Conservation (phyloP, 2,329 filamentous ascomycete genomes). For the Diaporthe capsici region DNA sequence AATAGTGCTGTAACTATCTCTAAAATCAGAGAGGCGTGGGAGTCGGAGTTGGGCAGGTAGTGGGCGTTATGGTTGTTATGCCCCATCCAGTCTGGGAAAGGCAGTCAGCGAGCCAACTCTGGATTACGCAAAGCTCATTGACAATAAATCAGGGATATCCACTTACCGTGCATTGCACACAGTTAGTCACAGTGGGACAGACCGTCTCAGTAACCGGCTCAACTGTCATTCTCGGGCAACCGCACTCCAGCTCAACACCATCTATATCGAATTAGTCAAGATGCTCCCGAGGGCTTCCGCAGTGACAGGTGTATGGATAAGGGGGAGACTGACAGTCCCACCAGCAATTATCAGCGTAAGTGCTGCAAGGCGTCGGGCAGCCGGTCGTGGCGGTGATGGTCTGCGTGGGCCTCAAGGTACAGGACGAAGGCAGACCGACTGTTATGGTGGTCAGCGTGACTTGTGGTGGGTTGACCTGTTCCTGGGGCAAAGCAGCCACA, state of each 20-base stretch:
- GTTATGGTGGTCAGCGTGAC: neutral
- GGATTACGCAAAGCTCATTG: no score
- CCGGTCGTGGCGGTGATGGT: conserved; percentile 35
- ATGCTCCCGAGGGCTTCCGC: neutral
- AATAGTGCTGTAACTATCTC: no score
- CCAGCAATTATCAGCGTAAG: conserved; percentile 13
- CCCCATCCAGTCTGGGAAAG: conserved; percentile 21
- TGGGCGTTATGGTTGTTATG: neutral
- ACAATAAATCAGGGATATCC: neutral
- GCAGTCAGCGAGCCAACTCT: neutral
- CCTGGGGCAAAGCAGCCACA: neutral
- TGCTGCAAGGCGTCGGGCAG: conserved; percentile 30
- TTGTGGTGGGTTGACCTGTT: neutral
- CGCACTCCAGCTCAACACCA: conserved; percentile 6
- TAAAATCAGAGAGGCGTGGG: neutral
- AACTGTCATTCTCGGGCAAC: conserved; percentile 19
- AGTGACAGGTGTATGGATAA: neutral
- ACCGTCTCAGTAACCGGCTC: conserved; percentile 27
- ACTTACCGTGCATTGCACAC: conserved; percentile 33
- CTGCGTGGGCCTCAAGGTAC: conserved; percentile 32
- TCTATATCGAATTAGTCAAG: neutral
- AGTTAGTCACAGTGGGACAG: conserved; percentile 30
- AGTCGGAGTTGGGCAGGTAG: conserved; percentile 6
- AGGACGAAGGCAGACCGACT: neutral
- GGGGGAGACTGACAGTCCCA: conserved; percentile 11